Base-by-base conservation (phyloP, 306 rosid species). In the Pyrus bretschneideri region DNA sequence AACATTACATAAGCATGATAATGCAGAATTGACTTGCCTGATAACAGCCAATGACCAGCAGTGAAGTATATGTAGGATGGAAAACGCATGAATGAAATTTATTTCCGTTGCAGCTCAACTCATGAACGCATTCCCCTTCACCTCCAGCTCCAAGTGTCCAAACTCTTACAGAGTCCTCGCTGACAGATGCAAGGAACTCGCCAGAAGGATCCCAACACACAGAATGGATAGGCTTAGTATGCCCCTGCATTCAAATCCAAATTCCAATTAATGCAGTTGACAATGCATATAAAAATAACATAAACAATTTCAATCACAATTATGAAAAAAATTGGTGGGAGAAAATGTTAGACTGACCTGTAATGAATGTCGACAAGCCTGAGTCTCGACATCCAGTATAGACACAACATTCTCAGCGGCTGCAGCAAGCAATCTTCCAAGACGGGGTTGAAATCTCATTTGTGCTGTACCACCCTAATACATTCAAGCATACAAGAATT, bases 171-270 rank as follows among this genome's bases (percentile, higher is more conserved):
- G 92, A 95, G 76, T 95, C 99, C 88, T 95, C 97, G 29, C 99
- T 95, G 54, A 92, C 93, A 18, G 99, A 95, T 76, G 99, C 99
- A 60, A 95, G 84, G 73, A 84, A 89, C 79, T 91, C 97, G 14
- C 99, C 99, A 35, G 96, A 85, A n/a, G 93, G 97, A 79, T 92
- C 91, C 99, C 99, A 95, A 76, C 96, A 90, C 73, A 95, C 93
- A 27, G 90, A 95, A 69, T 82, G 75, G 68, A 95, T 67, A 17
- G 85, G 78, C 82, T 92, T 92, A 27, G 90, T 80, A 78, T 92
- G 99, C 59, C 98, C 99, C 99, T 95, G 49, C 62, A 85, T 74
- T 78, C 58, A 82, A 84, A 55, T 52, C 70, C 81, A 63, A 21
- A 71, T 67, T 76, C 63, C 77, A 59, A 82, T 45, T 45, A 65